These are phyloP conservation scores for Umbelopsis isabellina DNA, from an alignment of 192 early-diverging fungal genomes.

Conservation along the genomic window DNA sequence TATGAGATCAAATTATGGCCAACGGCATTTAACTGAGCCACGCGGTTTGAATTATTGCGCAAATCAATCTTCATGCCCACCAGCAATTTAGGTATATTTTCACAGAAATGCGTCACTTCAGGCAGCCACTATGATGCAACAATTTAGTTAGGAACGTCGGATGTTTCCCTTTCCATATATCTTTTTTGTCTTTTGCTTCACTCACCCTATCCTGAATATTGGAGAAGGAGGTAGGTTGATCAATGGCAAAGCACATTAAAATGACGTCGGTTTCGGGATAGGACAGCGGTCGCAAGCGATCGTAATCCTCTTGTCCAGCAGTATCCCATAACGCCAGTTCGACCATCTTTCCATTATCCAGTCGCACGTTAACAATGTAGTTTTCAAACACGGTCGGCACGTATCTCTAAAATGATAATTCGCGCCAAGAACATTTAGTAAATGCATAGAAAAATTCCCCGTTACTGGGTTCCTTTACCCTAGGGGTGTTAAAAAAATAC, in stretches of 20 bases:
- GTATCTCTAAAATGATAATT: conserved; percentile 49
- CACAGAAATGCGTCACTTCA: conserved; percentile 52
- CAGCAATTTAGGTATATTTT: conserved; percentile 50
- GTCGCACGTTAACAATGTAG: conserved; percentile 59
- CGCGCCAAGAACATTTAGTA: background rate
- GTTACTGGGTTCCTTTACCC: background rate
- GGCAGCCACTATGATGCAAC: conserved; percentile 45
- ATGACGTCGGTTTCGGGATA: conserved; percentile 73
- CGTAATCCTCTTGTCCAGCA: conserved; percentile 76
- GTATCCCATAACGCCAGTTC: conserved; percentile 77
- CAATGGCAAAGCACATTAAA: conserved; percentile 68
- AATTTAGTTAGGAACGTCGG: background rate
- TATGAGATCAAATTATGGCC: conserved; percentile 42
- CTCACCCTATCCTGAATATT: conserved; percentile 77
- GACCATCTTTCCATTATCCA: conserved; percentile 58
- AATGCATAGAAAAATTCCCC: conserved; percentile 7
- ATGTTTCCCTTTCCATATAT: background rate
- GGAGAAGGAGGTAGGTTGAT: conserved; percentile 71
- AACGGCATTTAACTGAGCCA: conserved; percentile 27
- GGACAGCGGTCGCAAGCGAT: conserved; percentile 67
- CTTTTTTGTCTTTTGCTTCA: background rate
- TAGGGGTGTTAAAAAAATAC: conserved; percentile 20
- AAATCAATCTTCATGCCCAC: conserved; percentile 57
- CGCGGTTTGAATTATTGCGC: conserved; percentile 31
- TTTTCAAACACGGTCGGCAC: conserved; percentile 79